These are phyloP conservation scores for Tinospora cordifolia DNA, from an alignment of 164 flowering plant genomes.

Conservation along the genomic window DNA sequence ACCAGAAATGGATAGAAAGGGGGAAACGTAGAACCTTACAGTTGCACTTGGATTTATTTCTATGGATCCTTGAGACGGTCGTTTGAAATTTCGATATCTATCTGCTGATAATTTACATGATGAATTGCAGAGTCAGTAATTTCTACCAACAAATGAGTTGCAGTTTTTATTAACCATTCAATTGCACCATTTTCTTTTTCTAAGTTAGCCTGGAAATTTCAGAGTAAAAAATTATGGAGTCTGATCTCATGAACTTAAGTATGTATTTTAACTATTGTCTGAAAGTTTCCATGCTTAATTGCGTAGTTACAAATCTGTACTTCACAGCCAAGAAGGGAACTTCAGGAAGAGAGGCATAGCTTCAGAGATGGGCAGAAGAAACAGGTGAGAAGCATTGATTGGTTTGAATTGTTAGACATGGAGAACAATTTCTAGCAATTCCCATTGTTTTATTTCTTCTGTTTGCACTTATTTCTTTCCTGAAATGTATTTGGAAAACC, in stretches of 20 bases:
- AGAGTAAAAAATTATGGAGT: background rate
- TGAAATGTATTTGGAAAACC: background rate
- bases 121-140: background rate
- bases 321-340: background rate
- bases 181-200: too few relatives aligned
- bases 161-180: too few relatives aligned
- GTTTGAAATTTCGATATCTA: slow-evolving; percentile 31
- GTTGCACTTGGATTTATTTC: slow-evolving; percentile 23
- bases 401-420: background rate
- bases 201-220: too few relatives aligned
- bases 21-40: slow-evolving; percentile 28
- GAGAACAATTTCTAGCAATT: background rate
- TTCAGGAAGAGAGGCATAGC: too few relatives aligned
- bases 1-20: background rate
- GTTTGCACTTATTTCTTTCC: background rate
- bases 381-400: background rate
- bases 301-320: background rate
- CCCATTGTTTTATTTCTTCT: background rate
- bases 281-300: too few relatives aligned
- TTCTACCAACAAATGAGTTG: background rate
- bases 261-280: too few relatives aligned
- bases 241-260: too few relatives aligned
- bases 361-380: background rate
- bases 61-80: slow-evolving; percentile 33
- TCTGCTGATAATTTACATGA: slow-evolving; percentile 27